Conservation (phyloP, 176 grass and related monocot species). For the Aegilops speltoides region DNA sequence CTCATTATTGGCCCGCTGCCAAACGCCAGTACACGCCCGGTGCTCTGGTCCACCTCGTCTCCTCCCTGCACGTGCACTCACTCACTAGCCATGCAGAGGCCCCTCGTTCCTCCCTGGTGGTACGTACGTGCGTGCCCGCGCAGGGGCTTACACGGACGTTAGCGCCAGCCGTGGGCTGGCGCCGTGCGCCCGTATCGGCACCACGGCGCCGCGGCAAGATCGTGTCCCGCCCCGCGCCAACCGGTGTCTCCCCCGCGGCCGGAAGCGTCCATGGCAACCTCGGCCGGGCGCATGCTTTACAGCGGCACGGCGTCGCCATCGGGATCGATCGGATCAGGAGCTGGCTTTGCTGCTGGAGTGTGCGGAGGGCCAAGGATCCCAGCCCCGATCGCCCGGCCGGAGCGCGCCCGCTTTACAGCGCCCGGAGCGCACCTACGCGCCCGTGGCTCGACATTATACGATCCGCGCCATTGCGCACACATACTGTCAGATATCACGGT, state of each 20-base stretch:
- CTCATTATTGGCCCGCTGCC: not conserved
- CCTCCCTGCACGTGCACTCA: not conserved
- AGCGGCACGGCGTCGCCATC: not conserved
- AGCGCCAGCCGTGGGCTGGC: too few species aligned
- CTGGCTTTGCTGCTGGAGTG: not conserved
- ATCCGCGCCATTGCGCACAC: not conserved
- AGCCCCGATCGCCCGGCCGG: slow-evolving; percentile 11
- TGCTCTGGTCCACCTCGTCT: not conserved
- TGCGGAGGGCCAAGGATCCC: not conserved
- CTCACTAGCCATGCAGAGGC: not conserved
- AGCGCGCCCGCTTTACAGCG: not conserved
- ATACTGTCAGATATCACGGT: not conserved
- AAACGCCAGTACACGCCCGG: not conserved
- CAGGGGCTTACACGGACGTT: too few species aligned
- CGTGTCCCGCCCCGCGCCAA: not conserved
- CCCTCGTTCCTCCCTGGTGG: too few species aligned
- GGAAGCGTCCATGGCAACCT: not conserved
- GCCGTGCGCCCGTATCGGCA: not conserved
- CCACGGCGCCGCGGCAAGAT: not conserved
- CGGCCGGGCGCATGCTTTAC: not conserved
- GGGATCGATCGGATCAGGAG: not conserved
- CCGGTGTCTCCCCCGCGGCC: not conserved
- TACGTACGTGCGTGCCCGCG: not conserved
- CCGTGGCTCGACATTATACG: not conserved
- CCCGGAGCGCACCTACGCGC: not conserved